Percentiles rank a stretch among this genome's conserved stretches.
phyloP scores from a whole-genome alignment of 345 rosid species.

The Rhizophora mangle region DNA sequence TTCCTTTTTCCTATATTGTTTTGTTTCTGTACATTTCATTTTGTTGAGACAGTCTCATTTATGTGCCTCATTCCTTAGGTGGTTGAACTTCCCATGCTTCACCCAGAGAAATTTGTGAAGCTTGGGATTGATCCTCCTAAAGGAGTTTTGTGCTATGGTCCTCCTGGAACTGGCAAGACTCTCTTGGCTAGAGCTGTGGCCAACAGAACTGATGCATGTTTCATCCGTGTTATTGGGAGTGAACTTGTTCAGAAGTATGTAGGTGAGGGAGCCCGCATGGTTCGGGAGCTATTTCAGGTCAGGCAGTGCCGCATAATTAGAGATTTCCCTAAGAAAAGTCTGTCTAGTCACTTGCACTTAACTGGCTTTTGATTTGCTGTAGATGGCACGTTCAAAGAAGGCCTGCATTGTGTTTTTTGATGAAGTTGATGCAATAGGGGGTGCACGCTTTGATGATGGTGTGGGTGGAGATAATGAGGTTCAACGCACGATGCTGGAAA shows the following conservation, averaged over 20 bases:
- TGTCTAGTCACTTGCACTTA: not conserved
- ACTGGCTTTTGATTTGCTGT: constrained; percentile 8
- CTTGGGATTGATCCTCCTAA: constrained; percentile 99
- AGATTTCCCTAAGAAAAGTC: too few relatives aligned
- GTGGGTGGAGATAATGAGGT: constrained; percentile 78
- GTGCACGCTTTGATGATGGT: constrained; percentile 81
- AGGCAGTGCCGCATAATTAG: constrained; percentile 5
- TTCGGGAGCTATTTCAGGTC: constrained; percentile 92
- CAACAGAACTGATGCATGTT: constrained; percentile 94
- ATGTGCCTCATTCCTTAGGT: constrained; percentile 39
- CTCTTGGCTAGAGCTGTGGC: constrained; percentile 96
- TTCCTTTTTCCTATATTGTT: not conserved
- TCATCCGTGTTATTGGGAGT: constrained; percentile 94
- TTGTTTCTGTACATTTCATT: not conserved
- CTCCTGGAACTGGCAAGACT: constrained; percentile 99
- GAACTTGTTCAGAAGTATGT: constrained; percentile 97
- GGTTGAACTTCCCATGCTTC: constrained; percentile 97
- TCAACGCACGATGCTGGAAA: constrained; percentile 83
- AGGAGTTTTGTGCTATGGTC: constrained; percentile 96
- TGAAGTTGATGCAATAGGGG: constrained; percentile 80
- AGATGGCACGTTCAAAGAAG: constrained; percentile 85
- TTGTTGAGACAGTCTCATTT: not conserved
- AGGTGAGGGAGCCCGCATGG: constrained; percentile 98
- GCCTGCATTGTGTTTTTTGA: constrained; percentile 83
- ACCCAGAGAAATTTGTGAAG: constrained; percentile 95